Evolutionary conservation across 352 stramenopile genomes (phyloP).

Genomic region (Phytophthora colocasiae): DNA sequence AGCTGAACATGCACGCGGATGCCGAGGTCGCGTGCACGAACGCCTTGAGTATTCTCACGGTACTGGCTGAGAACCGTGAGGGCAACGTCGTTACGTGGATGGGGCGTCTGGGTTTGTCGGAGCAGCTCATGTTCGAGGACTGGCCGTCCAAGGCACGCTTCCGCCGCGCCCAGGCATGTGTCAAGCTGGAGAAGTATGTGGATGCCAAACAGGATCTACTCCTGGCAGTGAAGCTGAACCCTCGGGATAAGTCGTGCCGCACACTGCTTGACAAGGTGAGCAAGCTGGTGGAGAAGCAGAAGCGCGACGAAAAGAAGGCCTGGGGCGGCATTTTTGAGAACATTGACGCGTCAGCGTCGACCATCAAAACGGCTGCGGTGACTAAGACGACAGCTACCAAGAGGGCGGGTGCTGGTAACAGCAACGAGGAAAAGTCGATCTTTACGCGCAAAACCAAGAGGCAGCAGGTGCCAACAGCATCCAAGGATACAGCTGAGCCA

Average conservation of each 20-base stretch:
- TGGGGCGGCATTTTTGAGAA: slow-evolving; percentile 87
- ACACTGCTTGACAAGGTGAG: slow-evolving; percentile 74
- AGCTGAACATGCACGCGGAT: slow-evolving; percentile 66
- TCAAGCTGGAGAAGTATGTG: slow-evolving; percentile 76
- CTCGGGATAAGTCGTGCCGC: slow-evolving; percentile 85
- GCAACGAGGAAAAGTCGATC: slow-evolving; percentile 60
- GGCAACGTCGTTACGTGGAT: slow-evolving; percentile 89
- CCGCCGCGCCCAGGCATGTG: slow-evolving; percentile 76
- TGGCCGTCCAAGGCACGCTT: slow-evolving; percentile 89
- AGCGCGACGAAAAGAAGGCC: slow-evolving; percentile 77
- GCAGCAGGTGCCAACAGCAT: slow-evolving; percentile 30
- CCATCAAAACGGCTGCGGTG: slow-evolving; percentile 24
- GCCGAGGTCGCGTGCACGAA: slow-evolving; percentile 86
- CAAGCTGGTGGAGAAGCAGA: slow-evolving; percentile 78
- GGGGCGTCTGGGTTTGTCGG: slow-evolving; percentile 75
- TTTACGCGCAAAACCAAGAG: slow-evolving; percentile 78
- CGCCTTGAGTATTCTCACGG: slow-evolving; percentile 79
- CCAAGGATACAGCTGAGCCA: slow-evolving; percentile 29
- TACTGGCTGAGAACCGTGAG: slow-evolving; percentile 76
- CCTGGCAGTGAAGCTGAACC: slow-evolving; percentile 79
- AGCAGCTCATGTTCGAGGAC: slow-evolving; percentile 86
- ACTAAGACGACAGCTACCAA: slow-evolving; percentile 23
- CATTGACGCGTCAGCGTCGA: slow-evolving; percentile 37
- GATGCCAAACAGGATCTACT: slow-evolving; percentile 85
- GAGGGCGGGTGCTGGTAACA: slow-evolving; percentile 7